Evolutionary conservation across 2,329 filamentous ascomycete species (phyloP), one percentile per base, ranked within the genome.

Genomic region (Shiraia sp.): DNA sequence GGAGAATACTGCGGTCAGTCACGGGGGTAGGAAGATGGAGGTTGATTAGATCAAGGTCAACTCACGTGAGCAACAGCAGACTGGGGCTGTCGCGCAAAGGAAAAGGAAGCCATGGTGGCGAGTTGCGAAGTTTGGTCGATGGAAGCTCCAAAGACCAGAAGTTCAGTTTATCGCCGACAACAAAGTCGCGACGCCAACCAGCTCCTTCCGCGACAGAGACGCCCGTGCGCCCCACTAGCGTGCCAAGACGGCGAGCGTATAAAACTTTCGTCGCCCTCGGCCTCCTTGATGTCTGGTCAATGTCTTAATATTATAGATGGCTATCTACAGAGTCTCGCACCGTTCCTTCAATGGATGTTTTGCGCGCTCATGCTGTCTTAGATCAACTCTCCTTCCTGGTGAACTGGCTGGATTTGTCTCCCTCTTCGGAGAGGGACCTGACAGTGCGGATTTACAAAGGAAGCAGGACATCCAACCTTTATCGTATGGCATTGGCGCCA

Each of bases 341-440:
- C 83, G 88, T 83, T 87, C 83, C 45, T 63, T 91, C 88, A 89
- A 81, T 97, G 82, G 87, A 90, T 90, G 84, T 87, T 76, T 77
- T 77, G 88, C 91, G 92, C 89, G 93, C 93, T 99, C 90, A 91
- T 85, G 89, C 88, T 79, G 88, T 87, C 92, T 87, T 89, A 95
- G 88, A 87, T 69, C 77, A 82, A 76, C 40, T 72, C 73, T 75
- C 76, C 79, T 84, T 81, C 83, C 67, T 72, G 60, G 64, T 87
- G 55, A 59, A 53, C 72, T 72, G 63, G 62, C 65, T 71, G 63
- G 62, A 70, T 64, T 68, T 85, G 19, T 22, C 19, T 22, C 8
- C 8, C 76, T 44, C 80, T 77, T 55, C 26, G 32, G 26, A 12
- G 65, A 49, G 70, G 54, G 65, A 67, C 49, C 49, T 70, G 67